Percentiles rank a stretch among this genome's conserved stretches.
Evolutionary conservation across 805 yeast genomes (phyloP).

Genomic region (Yarrowia porcina): DNA sequence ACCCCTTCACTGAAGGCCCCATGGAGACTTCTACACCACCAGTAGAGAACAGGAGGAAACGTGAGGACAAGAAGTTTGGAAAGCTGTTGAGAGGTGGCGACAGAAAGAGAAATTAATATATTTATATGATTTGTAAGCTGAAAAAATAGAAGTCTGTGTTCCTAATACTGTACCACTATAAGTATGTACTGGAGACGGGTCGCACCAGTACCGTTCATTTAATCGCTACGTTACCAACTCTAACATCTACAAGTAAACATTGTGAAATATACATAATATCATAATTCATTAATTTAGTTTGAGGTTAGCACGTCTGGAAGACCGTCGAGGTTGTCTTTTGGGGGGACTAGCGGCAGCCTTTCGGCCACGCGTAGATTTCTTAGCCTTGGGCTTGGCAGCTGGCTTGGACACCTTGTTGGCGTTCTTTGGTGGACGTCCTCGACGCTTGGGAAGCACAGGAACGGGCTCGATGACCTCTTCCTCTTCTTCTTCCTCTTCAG

Average conservation of each 20-base stretch:
- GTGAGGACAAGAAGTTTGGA: constrained; percentile 13
- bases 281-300: not conserved
- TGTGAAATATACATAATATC: not conserved
- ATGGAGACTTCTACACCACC: not conserved
- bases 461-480: not conserved
- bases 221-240: too few relatives aligned
- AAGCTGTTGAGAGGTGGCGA: constrained; percentile 12
- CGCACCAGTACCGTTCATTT: too few relatives aligned
- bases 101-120: not conserved
- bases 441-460: constrained; percentile 4
- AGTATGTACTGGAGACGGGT: too few relatives aligned
- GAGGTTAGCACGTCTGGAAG: constrained; percentile 10
- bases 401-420: not conserved
- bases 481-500: not conserved
- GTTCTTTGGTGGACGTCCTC: not conserved
- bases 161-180: too few relatives aligned
- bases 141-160: too few relatives aligned
- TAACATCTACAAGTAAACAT: not conserved
- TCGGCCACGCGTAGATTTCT: not conserved
- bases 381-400: not conserved
- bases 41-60: not conserved
- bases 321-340: not conserved
- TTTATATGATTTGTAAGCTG: not conserved
- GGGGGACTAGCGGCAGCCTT: not conserved
- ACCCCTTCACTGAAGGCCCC: constrained; percentile 14